phyloP scores from a whole-genome alignment of 768 basidiomycete genomes.

The Vishniacozyma victoriae region DNA sequence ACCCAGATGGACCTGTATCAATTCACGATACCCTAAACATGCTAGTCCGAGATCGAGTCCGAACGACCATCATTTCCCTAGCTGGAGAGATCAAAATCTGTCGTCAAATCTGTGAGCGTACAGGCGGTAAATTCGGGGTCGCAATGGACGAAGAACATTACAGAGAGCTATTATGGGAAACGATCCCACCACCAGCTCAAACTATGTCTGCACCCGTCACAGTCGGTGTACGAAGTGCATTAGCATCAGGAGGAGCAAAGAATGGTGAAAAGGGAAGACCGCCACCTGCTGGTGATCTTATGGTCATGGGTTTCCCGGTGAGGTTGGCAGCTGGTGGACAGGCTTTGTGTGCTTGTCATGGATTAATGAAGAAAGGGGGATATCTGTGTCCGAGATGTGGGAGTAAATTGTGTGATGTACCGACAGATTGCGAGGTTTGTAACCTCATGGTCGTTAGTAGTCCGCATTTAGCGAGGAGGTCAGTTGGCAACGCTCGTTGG shows the following conservation, averaged over 20 bases:
- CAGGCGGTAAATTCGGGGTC: conserved; percentile 87
- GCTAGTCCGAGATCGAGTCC: conserved; percentile 74
- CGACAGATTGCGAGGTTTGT: conserved; percentile 96
- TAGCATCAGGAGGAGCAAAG: conserved; percentile 49
- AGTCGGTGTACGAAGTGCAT: conserved; percentile 48
- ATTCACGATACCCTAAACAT: conserved; percentile 90
- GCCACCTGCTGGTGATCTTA: conserved; percentile 59
- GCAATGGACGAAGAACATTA: conserved; percentile 97
- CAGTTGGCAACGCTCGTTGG: conserved; percentile 10
- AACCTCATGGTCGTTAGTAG: conserved; percentile 97
- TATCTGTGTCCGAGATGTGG: conserved; percentile 92
- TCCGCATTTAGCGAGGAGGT: conserved; percentile 88
- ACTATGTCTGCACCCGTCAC: conserved; percentile 38
- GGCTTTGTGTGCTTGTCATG: conserved; percentile 88
- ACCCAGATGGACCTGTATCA: conserved; percentile 66
- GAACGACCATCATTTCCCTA: conserved; percentile 86
- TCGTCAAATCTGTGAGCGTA: conserved; percentile 81
- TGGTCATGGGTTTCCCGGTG: conserved; percentile 99
- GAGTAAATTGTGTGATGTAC: conserved; percentile 92
- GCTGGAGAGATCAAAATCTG: conserved; percentile 99
- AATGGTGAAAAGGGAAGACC: conserved; percentile 16
- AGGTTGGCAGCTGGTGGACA: conserved; percentile 72
- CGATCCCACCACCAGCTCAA: conserved; percentile 82
- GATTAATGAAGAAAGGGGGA: conserved; percentile 81
- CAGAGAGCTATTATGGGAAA: conserved; percentile 90